Conservation (phyloP, 2,329 filamentous ascomycete genomes). For the Xylariaceae sp. region DNA sequence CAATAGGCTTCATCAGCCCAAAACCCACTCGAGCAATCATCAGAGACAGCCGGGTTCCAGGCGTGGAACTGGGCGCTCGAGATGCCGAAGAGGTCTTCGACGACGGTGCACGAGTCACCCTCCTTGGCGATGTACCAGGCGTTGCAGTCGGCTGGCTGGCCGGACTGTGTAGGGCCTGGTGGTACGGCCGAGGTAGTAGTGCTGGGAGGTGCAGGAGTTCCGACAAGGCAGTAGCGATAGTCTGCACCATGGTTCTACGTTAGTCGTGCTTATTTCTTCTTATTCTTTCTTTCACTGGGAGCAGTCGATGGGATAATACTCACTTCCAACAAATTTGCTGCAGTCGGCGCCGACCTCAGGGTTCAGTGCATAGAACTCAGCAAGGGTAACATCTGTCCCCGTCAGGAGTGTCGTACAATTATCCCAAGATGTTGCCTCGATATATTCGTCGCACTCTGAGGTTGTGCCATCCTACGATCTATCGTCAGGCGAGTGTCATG, state of each 20-base stretch:
- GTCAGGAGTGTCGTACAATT: conserved; percentile 2
- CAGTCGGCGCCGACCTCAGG: conserved; percentile 29
- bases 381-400: conserved; percentile 14
- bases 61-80: too few species aligned
- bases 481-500: neutral
- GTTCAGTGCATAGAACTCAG: conserved; percentile 24
- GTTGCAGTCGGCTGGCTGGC: conserved; percentile 3
- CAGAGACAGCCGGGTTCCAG: too few species aligned
- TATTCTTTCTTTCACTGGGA: conserved; percentile 1
- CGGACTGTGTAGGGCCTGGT: conserved; percentile 7
- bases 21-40: too few species aligned
- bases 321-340: conserved; percentile 7
- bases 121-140: conserved; percentile 2
- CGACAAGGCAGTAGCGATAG: neutral
- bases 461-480: conserved; percentile 1
- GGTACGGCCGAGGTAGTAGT: neutral
- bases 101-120: neutral
- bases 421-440: neutral
- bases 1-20: too few species aligned
- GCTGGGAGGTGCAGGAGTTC: conserved; percentile 1
- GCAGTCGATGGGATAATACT: neutral
- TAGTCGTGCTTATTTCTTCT: conserved; percentile 1
- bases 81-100: too few species aligned
- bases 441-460: conserved; percentile 3
- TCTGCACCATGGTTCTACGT: neutral